A percentile compares a stretch with the other conserved stretches of the same genome.
phyloP scores from a whole-genome alignment of 2,329 filamentous ascomycete genomes.

The Fusarium pseudoanthophilum region DNA sequence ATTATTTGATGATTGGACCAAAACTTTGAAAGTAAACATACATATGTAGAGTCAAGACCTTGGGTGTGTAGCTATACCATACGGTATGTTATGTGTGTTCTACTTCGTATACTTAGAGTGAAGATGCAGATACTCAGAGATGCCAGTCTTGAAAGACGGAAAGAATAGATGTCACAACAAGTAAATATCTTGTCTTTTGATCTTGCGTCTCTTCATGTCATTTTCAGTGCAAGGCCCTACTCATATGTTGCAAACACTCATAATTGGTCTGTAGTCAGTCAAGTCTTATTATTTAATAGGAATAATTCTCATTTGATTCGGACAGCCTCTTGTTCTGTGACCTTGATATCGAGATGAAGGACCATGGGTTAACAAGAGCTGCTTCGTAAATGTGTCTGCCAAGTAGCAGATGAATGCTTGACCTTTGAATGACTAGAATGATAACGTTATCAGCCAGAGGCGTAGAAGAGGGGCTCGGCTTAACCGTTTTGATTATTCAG shows the following conservation, averaged over 20 bases:
- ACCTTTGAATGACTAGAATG: neutral
- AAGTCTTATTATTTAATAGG: neutral
- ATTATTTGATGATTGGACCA: neutral
- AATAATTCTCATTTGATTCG: neutral
- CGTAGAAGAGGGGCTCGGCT: neutral
- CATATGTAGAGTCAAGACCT: neutral
- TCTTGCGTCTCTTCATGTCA: no score
- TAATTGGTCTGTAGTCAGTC: no score
- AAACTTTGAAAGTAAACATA: neutral
- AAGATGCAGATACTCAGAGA: neutral
- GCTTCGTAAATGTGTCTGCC: neutral
- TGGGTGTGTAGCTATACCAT: neutral
- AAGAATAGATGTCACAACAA: neutral
- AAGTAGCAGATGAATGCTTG: neutral
- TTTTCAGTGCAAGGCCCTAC: no score
- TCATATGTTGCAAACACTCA: no score
- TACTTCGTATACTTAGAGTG: neutral
- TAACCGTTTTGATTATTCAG: conserved; percentile 25
- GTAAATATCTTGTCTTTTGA: no score
- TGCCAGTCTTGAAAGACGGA: neutral
- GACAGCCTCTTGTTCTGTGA: neutral
- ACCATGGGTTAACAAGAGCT: neutral
- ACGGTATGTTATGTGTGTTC: no score
- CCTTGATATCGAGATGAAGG: neutral
- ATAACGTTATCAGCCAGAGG: conserved; percentile 9